phyloP scores from a whole-genome alignment of 345 rosid genomes.

The Eucalyptus dawsonii region DNA sequence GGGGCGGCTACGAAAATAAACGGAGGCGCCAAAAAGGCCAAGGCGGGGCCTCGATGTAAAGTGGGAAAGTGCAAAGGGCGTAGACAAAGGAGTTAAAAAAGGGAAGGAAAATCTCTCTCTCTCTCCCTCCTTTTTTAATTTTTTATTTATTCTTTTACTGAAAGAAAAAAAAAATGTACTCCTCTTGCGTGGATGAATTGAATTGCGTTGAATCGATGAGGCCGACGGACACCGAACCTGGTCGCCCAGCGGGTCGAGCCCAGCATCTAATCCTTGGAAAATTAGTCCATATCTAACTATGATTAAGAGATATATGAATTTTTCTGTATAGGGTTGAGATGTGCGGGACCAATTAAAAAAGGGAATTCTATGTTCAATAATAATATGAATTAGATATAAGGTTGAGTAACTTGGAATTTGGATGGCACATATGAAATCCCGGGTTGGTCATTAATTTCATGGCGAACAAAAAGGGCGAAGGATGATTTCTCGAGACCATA shows the following conservation, averaged over 20 bases:
- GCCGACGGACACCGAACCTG: neutral
- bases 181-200: neutral
- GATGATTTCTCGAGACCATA: neutral
- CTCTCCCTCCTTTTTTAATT: neutral
- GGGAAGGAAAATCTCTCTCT: neutral
- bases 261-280: neutral
- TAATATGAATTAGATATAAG: too few species aligned
- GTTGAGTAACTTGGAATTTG: neutral
- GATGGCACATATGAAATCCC: neutral
- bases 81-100: neutral
- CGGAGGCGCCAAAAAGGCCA: neutral
- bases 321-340: neutral
- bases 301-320: neutral
- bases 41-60: neutral
- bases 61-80: neutral
- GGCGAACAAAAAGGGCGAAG: neutral
- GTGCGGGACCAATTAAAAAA: too few species aligned
- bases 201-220: neutral
- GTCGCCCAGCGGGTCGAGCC: rapidly evolving
- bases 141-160: neutral
- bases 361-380: too few species aligned
- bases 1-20: neutral
- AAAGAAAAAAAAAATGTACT: neutral
- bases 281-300: neutral
- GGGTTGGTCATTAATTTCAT: neutral